Evolutionary conservation across 78 protist genomes (phyloP), one percentile per base, ranked within the genome.

Genomic region (Cavenderia fasciculata): DNA sequence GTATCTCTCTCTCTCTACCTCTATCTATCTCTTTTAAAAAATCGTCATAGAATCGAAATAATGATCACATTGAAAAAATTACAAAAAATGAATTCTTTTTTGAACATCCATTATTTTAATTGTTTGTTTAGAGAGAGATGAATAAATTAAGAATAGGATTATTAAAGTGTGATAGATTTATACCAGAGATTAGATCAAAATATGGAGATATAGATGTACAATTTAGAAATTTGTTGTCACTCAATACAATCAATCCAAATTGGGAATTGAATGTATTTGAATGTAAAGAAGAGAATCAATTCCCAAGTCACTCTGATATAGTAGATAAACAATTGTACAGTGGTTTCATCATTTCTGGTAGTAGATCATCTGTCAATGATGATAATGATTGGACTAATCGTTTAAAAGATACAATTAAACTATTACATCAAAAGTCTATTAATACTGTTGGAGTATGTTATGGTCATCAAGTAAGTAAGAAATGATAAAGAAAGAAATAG

Each of bases 371-470:
- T 4, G 90, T 82, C 14, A 82, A 82, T n/a, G 90, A 82, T 31
- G 54, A 82, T 29, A 27, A 29, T 25, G 78, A 65, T 10, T 82
- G 90, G 90, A 56, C 41, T 0, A 43, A 65, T 0, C 41, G n/a
- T 21, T 18, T 82, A 36, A 82, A 68, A 25, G 90, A 82, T 14
- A 57, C 65, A 14, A 57, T 82, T 44, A 11, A 34, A 31, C 41
- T 68, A 56, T 56, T 82, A 25, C 14, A 47, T 29, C 33, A 68
- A 2, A 51, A 82, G 43, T 68, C 65, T 36, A 46, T 82, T 11
- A 82, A 82, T 43, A 82, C 90, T 8, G 76, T 82, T 57, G 90
- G 90, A 31, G 43, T 82, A 12, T 82, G 90, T 21, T 82, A 41
- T 82, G 90, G 90, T 25, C 90, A 82, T 68, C 90, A 82, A 68